phyloP scores from a whole-genome alignment of 352 stramenopile genomes.

The Pythium aphanidermatum region DNA sequence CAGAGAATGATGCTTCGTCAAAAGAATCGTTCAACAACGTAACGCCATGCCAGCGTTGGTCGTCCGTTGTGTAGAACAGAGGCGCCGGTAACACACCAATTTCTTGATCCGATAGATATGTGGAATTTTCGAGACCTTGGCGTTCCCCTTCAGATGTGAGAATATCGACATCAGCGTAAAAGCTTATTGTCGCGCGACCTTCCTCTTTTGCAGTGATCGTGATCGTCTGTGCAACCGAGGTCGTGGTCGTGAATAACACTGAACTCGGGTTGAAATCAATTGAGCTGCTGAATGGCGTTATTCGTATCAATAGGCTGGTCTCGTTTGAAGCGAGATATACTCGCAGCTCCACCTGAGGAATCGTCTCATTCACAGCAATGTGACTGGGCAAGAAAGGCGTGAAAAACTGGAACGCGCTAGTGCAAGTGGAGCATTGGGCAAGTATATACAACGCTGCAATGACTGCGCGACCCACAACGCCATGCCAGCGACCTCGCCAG shows the following conservation, averaged over 20 bases:
- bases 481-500: too few relatives aligned
- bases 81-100: slow-evolving; percentile 38
- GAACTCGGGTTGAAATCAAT: slow-evolving; percentile 26
- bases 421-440: too few relatives aligned
- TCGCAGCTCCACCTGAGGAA: slow-evolving; percentile 34
- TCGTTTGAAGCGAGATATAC: slow-evolving; percentile 24
- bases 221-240: slow-evolving; percentile 1
- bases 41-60: slow-evolving; percentile 36
- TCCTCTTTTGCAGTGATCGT: slow-evolving; percentile 9
- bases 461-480: too few relatives aligned
- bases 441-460: too few relatives aligned
- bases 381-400: slow-evolving; percentile 26
- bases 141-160: slow-evolving; percentile 8
- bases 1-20: slow-evolving; percentile 18
- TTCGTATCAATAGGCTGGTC: slow-evolving; percentile 9
- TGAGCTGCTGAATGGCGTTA: slow-evolving; percentile 27
- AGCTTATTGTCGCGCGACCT: slow-evolving; percentile 29
- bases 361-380: slow-evolving; percentile 28
- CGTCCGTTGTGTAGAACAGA: slow-evolving; percentile 25
- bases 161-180: slow-evolving; percentile 16
- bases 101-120: slow-evolving; percentile 7
- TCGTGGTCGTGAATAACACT: slow-evolving; percentile 5
- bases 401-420: slow-evolving; percentile 26
- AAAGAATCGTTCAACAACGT: slow-evolving; percentile 60
- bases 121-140: not conserved